phyloP scores from a whole-genome alignment of 257 asterid species.

The Scutellaria baicalensis region DNA sequence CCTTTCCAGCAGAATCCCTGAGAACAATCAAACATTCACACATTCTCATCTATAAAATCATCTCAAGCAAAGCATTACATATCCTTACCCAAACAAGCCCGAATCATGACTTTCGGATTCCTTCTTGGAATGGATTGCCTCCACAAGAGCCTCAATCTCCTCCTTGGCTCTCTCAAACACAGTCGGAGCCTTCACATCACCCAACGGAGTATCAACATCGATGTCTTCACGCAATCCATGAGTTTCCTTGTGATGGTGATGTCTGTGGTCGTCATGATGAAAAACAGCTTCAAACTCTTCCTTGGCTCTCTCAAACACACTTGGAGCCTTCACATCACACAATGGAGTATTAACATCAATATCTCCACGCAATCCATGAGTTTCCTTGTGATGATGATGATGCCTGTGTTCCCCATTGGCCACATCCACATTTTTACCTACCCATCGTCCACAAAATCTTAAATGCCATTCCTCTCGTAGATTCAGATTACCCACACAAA shows the following conservation, averaged over 20 bases:
- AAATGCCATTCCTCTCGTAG: not conserved
- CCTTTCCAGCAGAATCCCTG: conserved; percentile 36
- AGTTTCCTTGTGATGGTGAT: conserved; percentile 50
- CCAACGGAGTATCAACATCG: conserved; percentile 40
- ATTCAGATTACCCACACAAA: not conserved
- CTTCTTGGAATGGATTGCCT: conserved; percentile 52
- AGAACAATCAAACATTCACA: conserved; percentile 1
- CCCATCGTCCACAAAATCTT: conserved; percentile 4
- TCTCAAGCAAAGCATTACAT: not conserved
- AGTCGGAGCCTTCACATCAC: conserved; percentile 68
- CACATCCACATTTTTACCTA: conserved; percentile 27
- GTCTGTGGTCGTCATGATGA: conserved; percentile 19
- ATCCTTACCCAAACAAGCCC: conserved; percentile 22
- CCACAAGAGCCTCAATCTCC: conserved; percentile 71
- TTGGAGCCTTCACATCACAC: conserved; percentile 33
- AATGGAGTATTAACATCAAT: conserved; percentile 45
- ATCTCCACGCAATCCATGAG: conserved; percentile 61
- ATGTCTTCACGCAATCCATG: conserved; percentile 63
- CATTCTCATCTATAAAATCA: not conserved
- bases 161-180: conserved; percentile 75
- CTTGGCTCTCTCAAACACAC: conserved; percentile 39
- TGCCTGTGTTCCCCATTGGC: conserved; percentile 13
- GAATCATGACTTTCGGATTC: conserved; percentile 18
- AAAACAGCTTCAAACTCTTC: conserved; percentile 38
- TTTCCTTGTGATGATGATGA: conserved; percentile 45